Evolutionary conservation across 768 basidiomycete genomes (phyloP).

Genomic region (Phanerochaete carnosa): DNA sequence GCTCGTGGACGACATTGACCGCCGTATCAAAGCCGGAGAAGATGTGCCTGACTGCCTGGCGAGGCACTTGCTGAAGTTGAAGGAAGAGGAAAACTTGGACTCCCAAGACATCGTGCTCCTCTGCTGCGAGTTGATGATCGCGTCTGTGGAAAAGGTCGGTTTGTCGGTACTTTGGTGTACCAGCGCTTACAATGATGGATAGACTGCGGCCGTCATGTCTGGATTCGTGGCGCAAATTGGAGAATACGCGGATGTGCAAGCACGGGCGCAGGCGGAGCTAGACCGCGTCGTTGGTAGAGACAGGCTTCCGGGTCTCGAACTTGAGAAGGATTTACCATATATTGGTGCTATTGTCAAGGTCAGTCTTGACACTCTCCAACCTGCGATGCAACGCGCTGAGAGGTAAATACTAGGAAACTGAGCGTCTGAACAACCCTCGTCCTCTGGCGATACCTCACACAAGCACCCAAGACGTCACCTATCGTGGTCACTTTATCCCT

Average conservation of each 20-base stretch:
- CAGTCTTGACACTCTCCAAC: background rate
- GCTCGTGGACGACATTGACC: conserved; percentile 36
- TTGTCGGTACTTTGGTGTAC: background rate
- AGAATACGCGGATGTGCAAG: conserved; percentile 6
- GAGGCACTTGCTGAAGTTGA: conserved; percentile 30
- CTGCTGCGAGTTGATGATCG: background rate
- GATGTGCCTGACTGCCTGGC: conserved; percentile 40
- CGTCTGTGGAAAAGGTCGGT: background rate
- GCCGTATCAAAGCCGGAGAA: conserved; percentile 32
- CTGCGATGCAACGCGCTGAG: background rate
- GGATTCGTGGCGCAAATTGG: conserved; percentile 20
- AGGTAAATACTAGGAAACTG: conserved; percentile 11
- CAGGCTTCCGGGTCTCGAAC: conserved; percentile 18
- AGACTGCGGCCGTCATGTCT: conserved; percentile 33
- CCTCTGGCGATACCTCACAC: conserved; percentile 26
- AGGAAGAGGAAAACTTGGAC: conserved; percentile 7
- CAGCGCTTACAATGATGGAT: background rate
- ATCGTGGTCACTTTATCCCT: background rate
- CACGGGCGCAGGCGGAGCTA: conserved; percentile 24
- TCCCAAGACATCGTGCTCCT: background rate
- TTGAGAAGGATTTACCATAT: conserved; percentile 23
- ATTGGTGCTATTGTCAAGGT: conserved; percentile 25
- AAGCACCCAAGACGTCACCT: conserved; percentile 12
- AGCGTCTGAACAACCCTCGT: conserved; percentile 21
- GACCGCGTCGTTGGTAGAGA: conserved; percentile 21